Conservation (phyloP, 1,284 basidiomycete genomes). For the Apiotrichum porosum region DNA sequence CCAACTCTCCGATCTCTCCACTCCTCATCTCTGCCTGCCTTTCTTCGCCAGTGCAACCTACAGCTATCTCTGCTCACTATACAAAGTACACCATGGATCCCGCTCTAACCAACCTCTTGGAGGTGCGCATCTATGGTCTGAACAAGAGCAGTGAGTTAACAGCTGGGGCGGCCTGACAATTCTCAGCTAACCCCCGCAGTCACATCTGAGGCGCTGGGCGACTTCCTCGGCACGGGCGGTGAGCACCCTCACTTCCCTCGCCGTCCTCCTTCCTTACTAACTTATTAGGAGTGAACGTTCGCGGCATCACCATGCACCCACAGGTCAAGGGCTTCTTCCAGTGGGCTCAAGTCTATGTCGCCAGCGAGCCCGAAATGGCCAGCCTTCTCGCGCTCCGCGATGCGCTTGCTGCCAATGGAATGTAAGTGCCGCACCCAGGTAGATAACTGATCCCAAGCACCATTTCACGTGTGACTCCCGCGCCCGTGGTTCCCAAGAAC, state of each 20-base stretch:
- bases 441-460: conserved; percentile 4
- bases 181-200: too few relatives aligned
- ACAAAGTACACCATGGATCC: background rate
- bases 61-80: background rate
- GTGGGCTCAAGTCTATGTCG: conserved; percentile 40
- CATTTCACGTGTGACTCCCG: conserved; percentile 3
- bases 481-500: background rate
- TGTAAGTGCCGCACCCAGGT: too few relatives aligned
- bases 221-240: conserved; percentile 34
- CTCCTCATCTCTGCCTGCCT: conserved; percentile 3
- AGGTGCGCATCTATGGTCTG: conserved; percentile 28
- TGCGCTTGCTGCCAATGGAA: conserved; percentile 26
- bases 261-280: background rate
- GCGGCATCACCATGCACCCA: conserved; percentile 28
- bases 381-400: conserved; percentile 29
- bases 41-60: background rate
- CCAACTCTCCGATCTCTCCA: background rate
- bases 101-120: conserved; percentile 15
- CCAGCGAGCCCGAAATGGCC: conserved; percentile 26
- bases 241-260: background rate
- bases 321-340: conserved; percentile 16
- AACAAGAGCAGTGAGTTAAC: conserved; percentile 14
- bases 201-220: conserved; percentile 28
- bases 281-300: conserved; percentile 23
- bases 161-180: background rate